A percentile compares a stretch with the other conserved stretches of the same genome.
These are phyloP conservation scores for Beta macrorhiza DNA, from an alignment of 179 eudicot genomes.

Conservation along the genomic window DNA sequence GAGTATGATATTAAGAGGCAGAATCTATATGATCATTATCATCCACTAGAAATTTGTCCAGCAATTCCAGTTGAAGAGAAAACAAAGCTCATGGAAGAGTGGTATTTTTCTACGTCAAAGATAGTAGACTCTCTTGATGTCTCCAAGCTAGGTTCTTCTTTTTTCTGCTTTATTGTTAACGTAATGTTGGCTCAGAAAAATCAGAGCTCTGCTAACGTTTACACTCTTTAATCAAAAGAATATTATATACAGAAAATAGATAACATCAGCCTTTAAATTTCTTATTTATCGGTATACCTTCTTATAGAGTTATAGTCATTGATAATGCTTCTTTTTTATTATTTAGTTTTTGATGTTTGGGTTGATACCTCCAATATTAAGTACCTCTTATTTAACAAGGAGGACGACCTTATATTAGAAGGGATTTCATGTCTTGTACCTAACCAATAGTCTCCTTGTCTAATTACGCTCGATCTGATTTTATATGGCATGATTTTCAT, in stretches of 20 bases:
- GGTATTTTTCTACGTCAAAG: slow-evolving; percentile 41
- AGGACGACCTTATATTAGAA: too few relatives aligned
- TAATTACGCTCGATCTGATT: background rate
- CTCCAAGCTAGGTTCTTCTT: background rate
- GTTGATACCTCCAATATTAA: too few relatives aligned
- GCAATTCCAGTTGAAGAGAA: slow-evolving; percentile 73
- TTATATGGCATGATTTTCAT: background rate
- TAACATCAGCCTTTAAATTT: background rate
- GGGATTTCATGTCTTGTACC: too few relatives aligned
- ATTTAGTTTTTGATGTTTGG: too few relatives aligned
- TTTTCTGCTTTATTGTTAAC: background rate
- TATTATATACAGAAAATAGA: background rate
- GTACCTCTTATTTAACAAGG: too few relatives aligned
- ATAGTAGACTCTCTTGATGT: slow-evolving; percentile 6
- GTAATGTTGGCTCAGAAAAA: background rate
- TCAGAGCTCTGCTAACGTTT: background rate
- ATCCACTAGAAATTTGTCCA: slow-evolving; percentile 81
- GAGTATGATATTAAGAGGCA: slow-evolving; percentile 74
- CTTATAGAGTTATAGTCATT: background rate
- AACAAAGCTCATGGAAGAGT: slow-evolving; percentile 90
- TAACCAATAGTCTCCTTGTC: too few relatives aligned
- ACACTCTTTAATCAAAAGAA: background rate
- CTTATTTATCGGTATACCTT: background rate
- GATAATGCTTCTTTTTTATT: background rate
- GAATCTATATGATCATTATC: slow-evolving; percentile 67